A percentile compares a stretch with the other conserved stretches of the same genome.
These are phyloP conservation scores for Alternaria triticimaculans DNA, from an alignment of 2,329 filamentous ascomycete species.

Conservation along the genomic window DNA sequence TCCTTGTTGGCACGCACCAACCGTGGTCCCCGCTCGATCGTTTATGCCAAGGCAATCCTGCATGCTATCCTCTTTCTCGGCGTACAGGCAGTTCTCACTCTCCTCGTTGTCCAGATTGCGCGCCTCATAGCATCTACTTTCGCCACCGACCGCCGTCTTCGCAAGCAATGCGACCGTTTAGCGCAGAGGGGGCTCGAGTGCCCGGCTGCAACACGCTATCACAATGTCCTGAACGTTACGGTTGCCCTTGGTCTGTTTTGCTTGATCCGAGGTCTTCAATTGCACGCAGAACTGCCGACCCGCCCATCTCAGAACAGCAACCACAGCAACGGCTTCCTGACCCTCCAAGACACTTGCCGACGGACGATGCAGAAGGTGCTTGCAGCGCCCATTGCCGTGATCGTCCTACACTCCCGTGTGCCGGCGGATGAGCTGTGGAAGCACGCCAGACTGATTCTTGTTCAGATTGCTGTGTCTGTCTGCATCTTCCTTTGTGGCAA, in stretches of 20 bases:
- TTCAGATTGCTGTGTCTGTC: background rate
- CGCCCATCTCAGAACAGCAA: background rate
- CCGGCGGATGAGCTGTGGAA: background rate
- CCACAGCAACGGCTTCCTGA: conserved; percentile 6
- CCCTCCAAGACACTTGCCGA: background rate
- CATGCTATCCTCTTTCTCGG: background rate
- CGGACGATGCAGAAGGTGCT: background rate
- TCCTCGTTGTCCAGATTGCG: background rate
- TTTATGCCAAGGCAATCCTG: background rate
- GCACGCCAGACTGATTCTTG: background rate
- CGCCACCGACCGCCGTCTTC: background rate
- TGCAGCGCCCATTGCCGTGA: conserved; percentile 2
- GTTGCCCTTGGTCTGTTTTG: background rate
- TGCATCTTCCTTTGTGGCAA: conserved; percentile 5
- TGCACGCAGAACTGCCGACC: background rate
- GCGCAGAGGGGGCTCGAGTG: background rate
- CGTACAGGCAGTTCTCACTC: background rate
- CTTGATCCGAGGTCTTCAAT: background rate
- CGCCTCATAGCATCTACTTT: background rate
- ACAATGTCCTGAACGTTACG: background rate
- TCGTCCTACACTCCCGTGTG: background rate
- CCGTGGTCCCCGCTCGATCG: background rate
- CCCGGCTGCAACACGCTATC: background rate
- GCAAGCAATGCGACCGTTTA: background rate
- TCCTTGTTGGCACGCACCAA: background rate